These are phyloP conservation scores for Eimeria praecox DNA, from an alignment of 169 alveolate species.

Conservation along the genomic window DNA sequence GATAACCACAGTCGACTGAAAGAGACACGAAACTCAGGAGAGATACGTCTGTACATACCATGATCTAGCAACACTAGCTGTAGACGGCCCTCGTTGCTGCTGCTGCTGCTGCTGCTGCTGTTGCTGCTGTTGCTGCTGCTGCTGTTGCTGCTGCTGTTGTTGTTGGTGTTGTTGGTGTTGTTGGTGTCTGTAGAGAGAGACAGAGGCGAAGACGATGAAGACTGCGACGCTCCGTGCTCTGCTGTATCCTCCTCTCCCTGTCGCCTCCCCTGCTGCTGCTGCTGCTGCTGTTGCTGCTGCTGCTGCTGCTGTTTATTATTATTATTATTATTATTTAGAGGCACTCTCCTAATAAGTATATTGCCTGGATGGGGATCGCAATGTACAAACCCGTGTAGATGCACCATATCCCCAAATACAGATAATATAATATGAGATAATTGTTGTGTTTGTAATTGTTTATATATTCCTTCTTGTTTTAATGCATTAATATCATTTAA, in stretches of 20 bases:
- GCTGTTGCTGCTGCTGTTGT: conserved; percentile 20
- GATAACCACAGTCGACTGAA: conserved; percentile 49
- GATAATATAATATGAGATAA: conserved; percentile 82
- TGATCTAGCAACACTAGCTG: conserved; percentile 89
- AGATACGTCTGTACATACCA: conserved; percentile 87
- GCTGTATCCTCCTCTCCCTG: neutral
- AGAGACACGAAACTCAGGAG: conserved; percentile 47
- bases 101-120: conserved; percentile 43
- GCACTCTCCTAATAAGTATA: conserved; percentile 84
- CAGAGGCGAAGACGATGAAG: neutral
- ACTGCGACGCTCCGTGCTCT: neutral
- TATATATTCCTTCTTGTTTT: conserved; percentile 59
- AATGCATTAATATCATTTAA: conserved; percentile 85
- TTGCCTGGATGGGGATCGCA: conserved; percentile 95
- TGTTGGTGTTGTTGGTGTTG: neutral
- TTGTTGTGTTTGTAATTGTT: conserved; percentile 22
- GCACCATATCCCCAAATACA: conserved; percentile 89
- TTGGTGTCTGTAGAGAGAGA: neutral
- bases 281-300: conserved; percentile 38
- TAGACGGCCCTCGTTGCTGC: neutral
- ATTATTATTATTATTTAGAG: too few relatives aligned
- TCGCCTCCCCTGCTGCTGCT: conserved; percentile 46
- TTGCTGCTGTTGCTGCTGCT: conserved; percentile 41
- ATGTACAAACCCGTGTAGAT: conserved; percentile 89
- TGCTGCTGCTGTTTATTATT: neutral